Percentiles rank a stretch among this genome's conserved stretches.
These are phyloP conservation scores for Globisporangium barbulae DNA, from an alignment of 352 stramenopile species.

Conservation along the genomic window DNA sequence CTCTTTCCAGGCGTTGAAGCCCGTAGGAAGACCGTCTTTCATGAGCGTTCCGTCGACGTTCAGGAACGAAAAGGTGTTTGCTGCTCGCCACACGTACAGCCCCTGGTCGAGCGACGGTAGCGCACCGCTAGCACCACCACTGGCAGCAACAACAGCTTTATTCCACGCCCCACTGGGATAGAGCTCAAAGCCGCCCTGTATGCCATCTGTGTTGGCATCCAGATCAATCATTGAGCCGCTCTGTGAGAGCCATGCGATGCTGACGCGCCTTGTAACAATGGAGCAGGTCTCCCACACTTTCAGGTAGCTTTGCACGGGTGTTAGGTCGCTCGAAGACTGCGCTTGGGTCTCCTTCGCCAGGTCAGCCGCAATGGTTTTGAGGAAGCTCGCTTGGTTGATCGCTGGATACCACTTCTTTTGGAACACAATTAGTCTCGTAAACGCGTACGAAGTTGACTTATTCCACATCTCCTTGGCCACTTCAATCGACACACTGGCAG, in stretches of 20 bases:
- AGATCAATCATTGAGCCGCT: constrained; percentile 36
- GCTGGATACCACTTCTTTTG: constrained; percentile 45
- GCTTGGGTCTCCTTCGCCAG: neutral
- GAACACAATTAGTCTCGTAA: constrained; percentile 37
- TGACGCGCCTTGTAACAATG: constrained; percentile 25
- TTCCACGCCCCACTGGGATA: constrained; percentile 28
- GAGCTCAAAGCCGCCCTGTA: constrained; percentile 57
- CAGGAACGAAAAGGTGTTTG: constrained; percentile 46
- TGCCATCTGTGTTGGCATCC: constrained; percentile 25
- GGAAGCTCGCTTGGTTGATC: constrained; percentile 16
- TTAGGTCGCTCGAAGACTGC: constrained; percentile 18
- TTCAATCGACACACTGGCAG: constrained; percentile 31
- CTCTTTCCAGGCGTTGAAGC: constrained; percentile 57
- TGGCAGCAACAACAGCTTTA: constrained; percentile 9
- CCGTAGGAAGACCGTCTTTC: constrained; percentile 32
- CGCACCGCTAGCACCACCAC: neutral
- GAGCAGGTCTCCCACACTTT: constrained; percentile 46
- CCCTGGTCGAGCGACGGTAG: constrained; percentile 39
- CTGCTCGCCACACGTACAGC: constrained; percentile 35
- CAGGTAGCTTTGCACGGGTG: constrained; percentile 35
- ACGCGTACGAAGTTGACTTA: constrained; percentile 25
- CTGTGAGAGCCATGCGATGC: constrained; percentile 37
- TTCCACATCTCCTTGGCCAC: constrained; percentile 36
- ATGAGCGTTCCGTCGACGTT: constrained; percentile 13
- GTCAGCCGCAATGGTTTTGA: neutral